These are phyloP conservation scores for Penicillium paxilli DNA, from an alignment of 495 filamentous ascomycete genomes.

Conservation along the genomic window DNA sequence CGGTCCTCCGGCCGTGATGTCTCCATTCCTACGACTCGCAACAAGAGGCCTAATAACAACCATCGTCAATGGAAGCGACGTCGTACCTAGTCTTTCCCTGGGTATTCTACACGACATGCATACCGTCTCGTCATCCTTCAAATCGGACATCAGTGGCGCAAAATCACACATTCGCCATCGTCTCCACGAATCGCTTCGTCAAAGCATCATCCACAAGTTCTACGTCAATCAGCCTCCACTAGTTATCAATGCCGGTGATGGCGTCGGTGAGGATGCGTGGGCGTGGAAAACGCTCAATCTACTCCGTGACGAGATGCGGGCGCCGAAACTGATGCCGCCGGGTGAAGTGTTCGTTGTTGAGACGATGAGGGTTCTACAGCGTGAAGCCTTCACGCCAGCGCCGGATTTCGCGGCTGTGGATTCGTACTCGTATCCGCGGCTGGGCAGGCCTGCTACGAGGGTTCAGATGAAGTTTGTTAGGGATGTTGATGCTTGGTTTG, in stretches of 20 bases:
- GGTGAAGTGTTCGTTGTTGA: constrained; percentile 77
- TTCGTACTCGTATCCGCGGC: constrained; percentile 35
- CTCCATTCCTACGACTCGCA: constrained; percentile 65
- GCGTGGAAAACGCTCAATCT: constrained; percentile 67
- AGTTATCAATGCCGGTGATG: constrained; percentile 43
- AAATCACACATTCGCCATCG: constrained; percentile 65
- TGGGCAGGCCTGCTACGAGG: constrained; percentile 63
- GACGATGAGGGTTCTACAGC: constrained; percentile 57
- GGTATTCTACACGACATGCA: constrained; percentile 77
- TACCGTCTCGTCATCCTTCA: constrained; percentile 68
- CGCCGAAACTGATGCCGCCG: constrained; percentile 69
- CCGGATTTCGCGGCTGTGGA: constrained; percentile 25
- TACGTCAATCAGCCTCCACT: constrained; percentile 47
- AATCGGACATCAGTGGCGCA: constrained; percentile 63
- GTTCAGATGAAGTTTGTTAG: constrained; percentile 66
- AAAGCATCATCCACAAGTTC: constrained; percentile 47
- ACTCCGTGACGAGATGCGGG: constrained; percentile 67
- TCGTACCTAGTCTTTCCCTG: constrained; percentile 73
- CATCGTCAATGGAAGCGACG: constrained; percentile 68
- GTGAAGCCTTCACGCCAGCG: constrained; percentile 52
- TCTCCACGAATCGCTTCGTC: constrained; percentile 62
- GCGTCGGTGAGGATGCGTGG: constrained; percentile 66
- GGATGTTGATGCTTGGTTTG: constrained; percentile 66
- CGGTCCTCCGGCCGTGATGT: constrained; percentile 73
- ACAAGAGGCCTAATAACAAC: constrained; percentile 78